Conservation (phyloP, 2,329 filamentous ascomycete genomes). For the Fusarium phyllophilum region DNA sequence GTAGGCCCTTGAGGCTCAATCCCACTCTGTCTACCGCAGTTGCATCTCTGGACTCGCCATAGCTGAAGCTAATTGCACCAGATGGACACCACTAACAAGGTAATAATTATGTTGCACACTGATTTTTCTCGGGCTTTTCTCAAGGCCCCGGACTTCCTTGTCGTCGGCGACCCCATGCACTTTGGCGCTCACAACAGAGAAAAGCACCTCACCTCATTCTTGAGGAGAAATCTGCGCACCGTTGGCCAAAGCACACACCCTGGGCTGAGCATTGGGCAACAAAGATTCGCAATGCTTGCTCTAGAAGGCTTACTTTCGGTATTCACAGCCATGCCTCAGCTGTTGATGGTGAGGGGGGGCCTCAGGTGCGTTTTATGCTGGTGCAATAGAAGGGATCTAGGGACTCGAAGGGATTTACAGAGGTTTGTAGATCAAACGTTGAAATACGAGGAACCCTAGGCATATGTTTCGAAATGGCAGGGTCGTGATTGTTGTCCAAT, state of each 20-base stretch:
- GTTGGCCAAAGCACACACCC: constrained; percentile 38
- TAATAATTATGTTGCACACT: constrained; percentile 2
- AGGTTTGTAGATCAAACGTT: constrained; percentile 29
- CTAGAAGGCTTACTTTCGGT: constrained; percentile 7
- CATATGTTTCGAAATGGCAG: constrained; percentile 21
- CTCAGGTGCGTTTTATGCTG: constrained; percentile 32
- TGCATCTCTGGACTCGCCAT: constrained; percentile 30
- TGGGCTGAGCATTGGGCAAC: constrained; percentile 26
- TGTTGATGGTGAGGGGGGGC: constrained; percentile 18
- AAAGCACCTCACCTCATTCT: constrained; percentile 24
- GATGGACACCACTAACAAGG: not conserved
- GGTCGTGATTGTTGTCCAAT: not conserved
- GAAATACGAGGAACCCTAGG: constrained; percentile 28
- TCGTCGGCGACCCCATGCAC: constrained; percentile 11
- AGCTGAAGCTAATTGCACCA: constrained; percentile 32
- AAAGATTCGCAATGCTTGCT: constrained; percentile 25
- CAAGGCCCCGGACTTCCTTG: constrained; percentile 24
- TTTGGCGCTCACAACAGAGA: constrained; percentile 9
- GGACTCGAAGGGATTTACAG: constrained; percentile 14
- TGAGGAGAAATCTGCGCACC: constrained; percentile 16
- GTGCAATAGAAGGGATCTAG: not conserved
- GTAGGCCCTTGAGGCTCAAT: constrained; percentile 16
- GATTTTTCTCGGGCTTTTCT: constrained; percentile 23
- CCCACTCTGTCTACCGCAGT: constrained; percentile 16
- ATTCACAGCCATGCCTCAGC: constrained; percentile 9